Evolutionary conservation across 768 basidiomycete species (phyloP).

Genomic region (Lentinula lateritia): DNA sequence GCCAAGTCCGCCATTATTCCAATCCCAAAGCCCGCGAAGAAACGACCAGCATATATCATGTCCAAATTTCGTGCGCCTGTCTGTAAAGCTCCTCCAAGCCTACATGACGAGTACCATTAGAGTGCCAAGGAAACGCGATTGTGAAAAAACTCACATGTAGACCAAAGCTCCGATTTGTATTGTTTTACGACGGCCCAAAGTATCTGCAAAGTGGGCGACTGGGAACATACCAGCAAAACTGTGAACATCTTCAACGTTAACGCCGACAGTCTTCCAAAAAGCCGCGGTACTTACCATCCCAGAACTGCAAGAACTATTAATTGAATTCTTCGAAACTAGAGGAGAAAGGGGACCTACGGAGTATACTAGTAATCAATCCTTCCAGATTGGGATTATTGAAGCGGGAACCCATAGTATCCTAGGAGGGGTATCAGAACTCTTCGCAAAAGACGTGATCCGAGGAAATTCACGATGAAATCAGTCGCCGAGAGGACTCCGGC

Average conservation of each 20-base stretch:
- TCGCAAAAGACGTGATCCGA: background rate
- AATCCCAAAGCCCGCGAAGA: constrained; percentile 43
- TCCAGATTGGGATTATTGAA: constrained; percentile 28
- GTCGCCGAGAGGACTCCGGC: constrained; percentile 36
- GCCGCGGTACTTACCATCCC: constrained; percentile 23
- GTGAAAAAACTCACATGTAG: constrained; percentile 25
- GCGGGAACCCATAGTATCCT: constrained; percentile 31
- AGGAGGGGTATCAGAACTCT: background rate
- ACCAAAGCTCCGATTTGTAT: constrained; percentile 34
- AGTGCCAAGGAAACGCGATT: background rate
- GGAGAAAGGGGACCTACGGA: constrained; percentile 20
- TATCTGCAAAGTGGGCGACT: constrained; percentile 34
- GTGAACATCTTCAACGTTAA: background rate
- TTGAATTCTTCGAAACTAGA: background rate
- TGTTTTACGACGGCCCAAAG: constrained; percentile 30
- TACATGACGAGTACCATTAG: constrained; percentile 9
- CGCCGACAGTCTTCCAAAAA: background rate
- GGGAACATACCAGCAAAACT: constrained; percentile 41
- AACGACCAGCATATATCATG: constrained; percentile 45
- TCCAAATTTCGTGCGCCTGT: constrained; percentile 40
- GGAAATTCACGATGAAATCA: constrained; percentile 27
- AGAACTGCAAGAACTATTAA: constrained; percentile 21
- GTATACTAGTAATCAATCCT: constrained; percentile 36
- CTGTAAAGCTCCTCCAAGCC: constrained; percentile 40
- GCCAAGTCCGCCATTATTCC: constrained; percentile 46